Evolutionary conservation across 495 filamentous ascomycete genomes (phyloP), one percentile per base, ranked within the genome.

Genomic region (Venustampulla echinocandica): DNA sequence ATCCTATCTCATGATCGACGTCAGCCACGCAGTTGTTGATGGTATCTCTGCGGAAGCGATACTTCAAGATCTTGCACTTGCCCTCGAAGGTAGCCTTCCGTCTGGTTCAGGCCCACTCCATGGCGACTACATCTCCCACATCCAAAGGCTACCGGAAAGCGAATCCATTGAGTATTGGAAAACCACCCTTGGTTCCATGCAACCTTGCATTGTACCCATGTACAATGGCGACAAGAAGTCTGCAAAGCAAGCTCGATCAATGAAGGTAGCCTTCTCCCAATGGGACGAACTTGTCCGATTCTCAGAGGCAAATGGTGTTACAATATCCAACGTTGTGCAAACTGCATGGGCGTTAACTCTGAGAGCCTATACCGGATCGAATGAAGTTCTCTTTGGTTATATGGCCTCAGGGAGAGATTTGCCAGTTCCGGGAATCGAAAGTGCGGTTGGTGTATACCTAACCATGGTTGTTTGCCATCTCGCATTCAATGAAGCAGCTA

Each of bases 11-110:
- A 75, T 75, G 46, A 51, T 81, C 18, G 77, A 83, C 38, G 60
- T 81, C 18, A 81, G 69, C 50, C 74, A 80, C 55, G 64, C 71
- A 14, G 62, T 70, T 9, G 68, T 73, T 60, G 69, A 79, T 62
- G 74, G 57, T 47, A 1, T 24, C 51, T 14, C 52, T 47, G 11
- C 53, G 43, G 10, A 24, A 11, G 21, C 38, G 10, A 42, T 24
- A n/a, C 24, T 19, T 11, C 38, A 10, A n/a, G 10, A 30, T n/a
- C 22, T 22, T 11, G 21, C 19, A 19, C 44, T 37, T 10, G 21
- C 27, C n/a, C 27, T 14, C 19, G 39, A 25, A 10, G 39, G 10
- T 19, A 18, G 22, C 7, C 19, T 42, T 11, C 18, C 22, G 5
- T 9, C 15, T 10, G 39, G 19, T 10, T n/a, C 10, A 18, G 35